Base-by-base conservation (phyloP, 2,329 filamentous ascomycete genomes). In the Paraphaeosphaeria minitans region DNA sequence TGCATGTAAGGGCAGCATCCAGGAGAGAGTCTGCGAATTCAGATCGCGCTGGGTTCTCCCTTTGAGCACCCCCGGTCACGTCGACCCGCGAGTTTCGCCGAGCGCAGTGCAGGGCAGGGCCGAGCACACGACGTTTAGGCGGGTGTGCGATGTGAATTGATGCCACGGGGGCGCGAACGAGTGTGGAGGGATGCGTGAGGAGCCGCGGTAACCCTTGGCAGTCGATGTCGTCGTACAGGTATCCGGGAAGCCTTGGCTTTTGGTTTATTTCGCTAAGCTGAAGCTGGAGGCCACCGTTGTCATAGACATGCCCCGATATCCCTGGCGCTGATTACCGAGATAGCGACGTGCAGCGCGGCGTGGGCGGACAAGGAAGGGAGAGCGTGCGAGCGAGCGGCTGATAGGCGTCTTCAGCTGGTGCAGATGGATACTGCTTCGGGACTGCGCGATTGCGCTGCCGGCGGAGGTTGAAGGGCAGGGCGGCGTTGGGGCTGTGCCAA, bases 1-100 rank as follows among this genome's bases (percentile, higher is more conserved):
- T 64, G 81, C 77, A 82, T 87, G 84, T 71, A 84, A 83, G 65
- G 86, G 86, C 73, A 88, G 80, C 86, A 88, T 87, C 75, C 76
- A 78, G 73, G 67, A 59, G 60, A 60, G 66, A 62, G 64, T 52
- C 61, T 61, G 55, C 60, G 69, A 63, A 60, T 61, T 63, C 49
- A 63, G 67, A 64, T 67, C 64, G 66, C 66, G 64, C 60, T 66
- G 62, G 61, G 63, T 61, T 72, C 68, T 76, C 73, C 69, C 72
- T 73, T 51, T 75, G 71, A 67, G 60, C 63, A 67, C 68, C 74
- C 74, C 71, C 66, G 68, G 66, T 69, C 68, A 66, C 67, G 65
- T 69, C 59, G 65, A 72, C 73, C 71, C 69, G 67, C 72, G 66
- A 70, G 67, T 66, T 66, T 63, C 69, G 66, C 64, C 61, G 63